Evolutionary conservation across 129 eudicot species (phyloP).

Genomic region (Dittrichia graveolens): DNA sequence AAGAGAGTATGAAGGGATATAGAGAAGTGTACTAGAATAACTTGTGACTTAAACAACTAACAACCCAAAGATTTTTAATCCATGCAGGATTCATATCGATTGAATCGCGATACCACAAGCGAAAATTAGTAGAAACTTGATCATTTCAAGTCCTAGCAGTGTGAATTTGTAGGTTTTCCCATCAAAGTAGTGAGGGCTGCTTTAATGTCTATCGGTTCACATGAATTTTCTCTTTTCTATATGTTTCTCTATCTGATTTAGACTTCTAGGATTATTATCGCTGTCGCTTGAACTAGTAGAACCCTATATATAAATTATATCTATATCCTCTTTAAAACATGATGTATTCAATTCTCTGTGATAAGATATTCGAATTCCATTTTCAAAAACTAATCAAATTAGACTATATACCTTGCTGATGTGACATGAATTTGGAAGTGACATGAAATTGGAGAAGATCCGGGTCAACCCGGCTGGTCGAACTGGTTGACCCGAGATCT

Average conservation of each 20-base stretch:
- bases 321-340: no score
- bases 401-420: no score
- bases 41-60: background rate
- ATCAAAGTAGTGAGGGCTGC: slow-evolving; percentile 90
- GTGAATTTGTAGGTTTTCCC: slow-evolving; percentile 94
- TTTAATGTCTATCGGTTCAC: slow-evolving; percentile 97
- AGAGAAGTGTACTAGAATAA: background rate
- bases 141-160: slow-evolving; percentile 95
- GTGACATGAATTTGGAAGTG: no score
- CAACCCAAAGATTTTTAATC: slow-evolving; percentile 71
- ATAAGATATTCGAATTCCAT: no score
- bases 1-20: background rate
- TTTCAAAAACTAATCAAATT: no score
- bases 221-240: slow-evolving; percentile 72
- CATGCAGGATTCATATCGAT: slow-evolving; percentile 50
- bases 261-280: slow-evolving; percentile 64
- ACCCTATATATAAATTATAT: slow-evolving; percentile 58
- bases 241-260: slow-evolving; percentile 67
- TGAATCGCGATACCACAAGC: slow-evolving; percentile 95
- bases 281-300: slow-evolving; percentile 60
- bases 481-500: no score
- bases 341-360: no score
- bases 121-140: slow-evolving; percentile 93
- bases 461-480: no score
- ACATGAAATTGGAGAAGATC: no score